phyloP scores from a whole-genome alignment of 1,284 basidiomycete species.

The Cerrena zonata region DNA sequence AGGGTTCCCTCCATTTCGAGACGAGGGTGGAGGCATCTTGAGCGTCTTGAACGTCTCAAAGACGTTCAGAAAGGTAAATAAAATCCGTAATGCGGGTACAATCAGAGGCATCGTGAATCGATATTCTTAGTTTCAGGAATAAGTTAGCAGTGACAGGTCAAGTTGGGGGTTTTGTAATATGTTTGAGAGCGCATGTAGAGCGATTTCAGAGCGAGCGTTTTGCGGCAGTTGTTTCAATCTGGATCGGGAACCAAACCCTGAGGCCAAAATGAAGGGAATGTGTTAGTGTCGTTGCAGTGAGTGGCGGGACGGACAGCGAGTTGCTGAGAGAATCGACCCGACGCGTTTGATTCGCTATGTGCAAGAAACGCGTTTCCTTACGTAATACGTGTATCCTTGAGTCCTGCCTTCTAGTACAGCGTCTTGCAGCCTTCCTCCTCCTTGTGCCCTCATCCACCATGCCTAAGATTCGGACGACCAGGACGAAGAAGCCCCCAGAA shows the following conservation, averaged over 20 bases:
- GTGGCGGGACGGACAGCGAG: neutral
- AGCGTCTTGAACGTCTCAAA: conserved; percentile 79
- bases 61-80: conserved; percentile 69
- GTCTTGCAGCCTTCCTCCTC: neutral
- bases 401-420: too few relatives aligned
- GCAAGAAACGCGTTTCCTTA: conserved; percentile 5
- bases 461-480: conserved; percentile 92
- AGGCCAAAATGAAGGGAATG: neutral
- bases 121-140: too few relatives aligned
- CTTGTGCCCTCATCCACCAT: conserved; percentile 39
- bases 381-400: conserved; percentile 10
- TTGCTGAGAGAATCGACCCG: neutral
- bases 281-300: neutral
- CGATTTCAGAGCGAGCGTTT: neutral
- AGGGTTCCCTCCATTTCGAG: conserved; percentile 54
- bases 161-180: too few relatives aligned
- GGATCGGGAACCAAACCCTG: neutral
- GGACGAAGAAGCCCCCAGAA: conserved; percentile 94
- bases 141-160: too few relatives aligned
- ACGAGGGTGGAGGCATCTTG: conserved; percentile 55
- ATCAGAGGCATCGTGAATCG: conserved; percentile 54
- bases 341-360: neutral
- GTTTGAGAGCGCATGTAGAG: neutral
- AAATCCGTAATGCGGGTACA: conserved; percentile 59
- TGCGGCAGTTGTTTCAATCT: too few relatives aligned